Evolutionary conservation across 495 filamentous ascomycete genomes (phyloP).

Genomic region (Penicillium nucicola): DNA sequence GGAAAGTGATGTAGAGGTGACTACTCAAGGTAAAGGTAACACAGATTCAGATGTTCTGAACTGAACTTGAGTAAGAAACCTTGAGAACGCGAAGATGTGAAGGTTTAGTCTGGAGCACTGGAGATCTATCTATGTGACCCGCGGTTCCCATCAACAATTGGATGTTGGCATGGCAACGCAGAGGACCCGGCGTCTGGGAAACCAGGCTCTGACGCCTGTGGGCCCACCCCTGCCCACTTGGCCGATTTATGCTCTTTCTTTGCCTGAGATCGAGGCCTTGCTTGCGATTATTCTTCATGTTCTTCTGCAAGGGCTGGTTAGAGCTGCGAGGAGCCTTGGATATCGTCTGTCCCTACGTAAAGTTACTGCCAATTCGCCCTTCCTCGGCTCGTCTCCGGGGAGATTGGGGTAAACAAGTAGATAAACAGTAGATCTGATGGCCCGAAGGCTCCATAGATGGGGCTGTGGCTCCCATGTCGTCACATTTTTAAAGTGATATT

Average conservation of each 20-base stretch:
- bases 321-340: constrained; percentile 17
- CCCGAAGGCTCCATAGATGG: constrained; percentile 9
- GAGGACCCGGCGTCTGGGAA: constrained; percentile 31
- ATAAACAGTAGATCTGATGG: constrained; percentile 9
- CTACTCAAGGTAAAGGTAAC: constrained; percentile 1
- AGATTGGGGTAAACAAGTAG: constrained; percentile 8
- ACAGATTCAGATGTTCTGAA: constrained; percentile 12
- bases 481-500: constrained; percentile 4
- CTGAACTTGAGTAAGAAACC: constrained; percentile 18
- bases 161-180: constrained; percentile 43
- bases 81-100: constrained; percentile 23
- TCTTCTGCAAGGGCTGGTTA: constrained; percentile 21
- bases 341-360: constrained; percentile 5
- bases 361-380: not conserved
- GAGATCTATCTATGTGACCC: constrained; percentile 35
- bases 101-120: constrained; percentile 25
- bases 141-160: constrained; percentile 46
- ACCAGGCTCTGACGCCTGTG: constrained; percentile 24
- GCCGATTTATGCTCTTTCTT: constrained; percentile 8
- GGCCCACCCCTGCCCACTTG: constrained; percentile 19
- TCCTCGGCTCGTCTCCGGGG: constrained; percentile 22
- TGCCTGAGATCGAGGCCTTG: constrained; percentile 10
- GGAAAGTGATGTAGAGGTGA: not conserved
- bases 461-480: constrained; percentile 5
- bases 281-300: constrained; percentile 1